Evolutionary conservation across 73 alveolate species (phyloP), one percentile per base, ranked within the genome.

Genomic region (Vitrella brassicaformis): DNA sequence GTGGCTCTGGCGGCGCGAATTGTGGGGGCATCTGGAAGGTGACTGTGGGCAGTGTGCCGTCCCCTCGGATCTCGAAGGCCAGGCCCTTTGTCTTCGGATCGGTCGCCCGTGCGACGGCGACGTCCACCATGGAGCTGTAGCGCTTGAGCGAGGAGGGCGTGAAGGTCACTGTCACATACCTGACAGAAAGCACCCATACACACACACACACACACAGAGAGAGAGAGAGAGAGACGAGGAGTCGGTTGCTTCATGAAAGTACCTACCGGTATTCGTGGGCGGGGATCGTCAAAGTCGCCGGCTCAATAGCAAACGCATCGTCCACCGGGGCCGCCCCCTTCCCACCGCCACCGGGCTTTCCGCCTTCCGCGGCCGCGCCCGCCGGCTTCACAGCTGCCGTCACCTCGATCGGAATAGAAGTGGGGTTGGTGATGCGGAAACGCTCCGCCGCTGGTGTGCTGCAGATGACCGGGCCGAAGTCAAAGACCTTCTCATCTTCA

Each of bases 41-140:
- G 25, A 75, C 74, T 27, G 81, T 66, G 27, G 81, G 81, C 47
- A 75, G 74, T 10, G 81, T 74, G 19, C 81, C 81, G 7, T 75
- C 81, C 19, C 83, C 83, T 1, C 77, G 75, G 8, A 76, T 66
- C 66, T 68, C 83, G 66, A 76, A 76, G 71, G 71, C 30, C 31
- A 76, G 31, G 66, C 46, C 45, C 75, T 67, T 76, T 31, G 71
- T 46, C 66, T 7, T 14, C 25, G 83, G 83, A 68, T 76, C 83
- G 25, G 77, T 4, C 25, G 27, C 69, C 30, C 30, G 1, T 8
- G 28, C 69, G 18, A 27, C 29, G 10, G 31, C 31, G 71, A 0
- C 32, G 31, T 25, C 10, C 9, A 14, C 0, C 18, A 4, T 26
- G 27, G 7, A 4, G 18, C 27, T 8, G 25, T 18, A 22, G 25